These are phyloP conservation scores for Lactarius tabidus DNA, from an alignment of 768 basidiomycete species.

Conservation along the genomic window DNA sequence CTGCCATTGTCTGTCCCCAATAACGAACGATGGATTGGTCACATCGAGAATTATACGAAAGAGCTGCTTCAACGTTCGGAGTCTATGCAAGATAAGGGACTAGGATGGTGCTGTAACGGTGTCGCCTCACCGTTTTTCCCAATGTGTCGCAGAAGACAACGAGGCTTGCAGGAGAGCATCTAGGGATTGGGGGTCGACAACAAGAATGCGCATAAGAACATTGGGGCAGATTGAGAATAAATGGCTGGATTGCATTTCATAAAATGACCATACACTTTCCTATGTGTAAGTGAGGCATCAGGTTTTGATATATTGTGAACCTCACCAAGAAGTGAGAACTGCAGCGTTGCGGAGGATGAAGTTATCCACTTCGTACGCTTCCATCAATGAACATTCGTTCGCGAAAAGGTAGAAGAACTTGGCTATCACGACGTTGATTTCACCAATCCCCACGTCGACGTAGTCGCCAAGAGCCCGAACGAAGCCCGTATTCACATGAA, in stretches of 20 bases:
- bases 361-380: constrained; percentile 67
- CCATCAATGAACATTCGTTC: constrained; percentile 55
- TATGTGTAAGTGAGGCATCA: background rate
- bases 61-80: constrained; percentile 49
- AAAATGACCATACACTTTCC: constrained; percentile 63
- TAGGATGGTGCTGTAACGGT: constrained; percentile 3
- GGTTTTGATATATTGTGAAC: background rate
- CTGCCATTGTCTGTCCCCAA: constrained; percentile 67
- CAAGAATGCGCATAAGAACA: constrained; percentile 54
- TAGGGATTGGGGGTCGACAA: constrained; percentile 62
- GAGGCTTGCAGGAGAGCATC: constrained; percentile 44
- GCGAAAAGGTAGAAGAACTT: constrained; percentile 63
- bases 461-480: constrained; percentile 52
- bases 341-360: constrained; percentile 62
- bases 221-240: constrained; percentile 50
- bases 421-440: constrained; percentile 49
- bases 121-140: constrained; percentile 51
- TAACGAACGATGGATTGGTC: constrained; percentile 54
- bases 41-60: constrained; percentile 67
- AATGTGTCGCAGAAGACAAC: constrained; percentile 37
- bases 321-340: constrained; percentile 58
- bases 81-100: constrained; percentile 34
- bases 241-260: constrained; percentile 55
- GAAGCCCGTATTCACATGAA: constrained; percentile 56
- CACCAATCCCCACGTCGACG: constrained; percentile 44